Percentiles rank a stretch among this genome's conserved stretches.
Evolutionary conservation across 1,139 yeast genomes (phyloP).

Genomic region (Debaryomyces subglobosus): DNA sequence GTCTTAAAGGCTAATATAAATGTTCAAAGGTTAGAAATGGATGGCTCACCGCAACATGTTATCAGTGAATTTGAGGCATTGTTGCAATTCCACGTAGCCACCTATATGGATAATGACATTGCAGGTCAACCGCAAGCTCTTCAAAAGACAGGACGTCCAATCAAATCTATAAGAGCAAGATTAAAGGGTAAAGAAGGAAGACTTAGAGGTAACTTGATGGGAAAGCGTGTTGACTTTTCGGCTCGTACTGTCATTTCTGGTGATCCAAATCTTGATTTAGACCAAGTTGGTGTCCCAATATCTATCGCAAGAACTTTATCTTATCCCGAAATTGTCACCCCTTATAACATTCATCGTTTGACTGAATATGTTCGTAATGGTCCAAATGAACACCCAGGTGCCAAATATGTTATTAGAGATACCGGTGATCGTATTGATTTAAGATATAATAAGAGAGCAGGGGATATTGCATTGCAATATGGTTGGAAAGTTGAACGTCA

Average conservation of each 20-base stretch:
- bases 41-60: constrained; percentile 98
- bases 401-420: constrained; percentile 96
- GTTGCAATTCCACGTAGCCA: constrained; percentile 97
- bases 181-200: constrained; percentile 99
- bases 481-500: constrained; percentile 99
- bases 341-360: constrained; percentile 90
- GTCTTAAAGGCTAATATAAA: constrained; percentile 94
- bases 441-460: constrained; percentile 96
- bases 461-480: constrained; percentile 95
- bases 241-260: constrained; percentile 99
- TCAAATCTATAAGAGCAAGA: constrained; percentile 97
- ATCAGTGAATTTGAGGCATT: constrained; percentile 95
- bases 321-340: constrained; percentile 97
- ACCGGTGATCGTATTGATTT: constrained; percentile 98
- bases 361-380: constrained; percentile 96
- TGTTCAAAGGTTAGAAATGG: constrained; percentile 94
- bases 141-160: constrained; percentile 98
- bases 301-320: constrained; percentile 94
- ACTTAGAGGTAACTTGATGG: constrained; percentile 97
- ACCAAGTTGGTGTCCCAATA: constrained; percentile 98
- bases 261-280: constrained; percentile 96
- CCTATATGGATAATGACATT: constrained; percentile 98
- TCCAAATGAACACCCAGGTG: constrained; percentile 99
- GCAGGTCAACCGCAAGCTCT: constrained; percentile 99
- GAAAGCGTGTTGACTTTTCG: constrained; percentile 98